These are phyloP conservation scores for Cercospora citrullina DNA, from an alignment of 2,329 filamentous ascomycete species.

Conservation along the genomic window DNA sequence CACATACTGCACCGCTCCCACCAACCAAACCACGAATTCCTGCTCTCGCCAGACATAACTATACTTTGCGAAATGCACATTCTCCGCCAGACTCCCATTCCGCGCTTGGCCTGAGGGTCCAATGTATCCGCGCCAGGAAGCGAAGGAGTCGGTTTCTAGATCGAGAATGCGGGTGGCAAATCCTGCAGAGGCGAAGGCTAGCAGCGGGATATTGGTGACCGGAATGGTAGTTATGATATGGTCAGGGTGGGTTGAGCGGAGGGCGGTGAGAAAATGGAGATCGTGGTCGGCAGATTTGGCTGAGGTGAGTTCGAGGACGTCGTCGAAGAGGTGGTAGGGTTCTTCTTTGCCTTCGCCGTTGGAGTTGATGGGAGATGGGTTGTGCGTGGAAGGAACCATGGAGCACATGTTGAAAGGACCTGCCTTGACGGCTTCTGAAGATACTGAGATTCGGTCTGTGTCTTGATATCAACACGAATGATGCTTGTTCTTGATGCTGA, in stretches of 20 bases:
- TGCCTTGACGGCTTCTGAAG: background rate
- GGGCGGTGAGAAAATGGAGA: conserved; percentile 41
- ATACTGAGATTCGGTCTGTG: background rate
- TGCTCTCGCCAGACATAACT: conserved; percentile 42
- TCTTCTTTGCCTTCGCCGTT: background rate
- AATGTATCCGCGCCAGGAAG: conserved; percentile 43
- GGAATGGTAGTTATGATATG: conserved; percentile 44
- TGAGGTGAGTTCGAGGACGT: conserved; percentile 40
- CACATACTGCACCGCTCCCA: conserved; percentile 44
- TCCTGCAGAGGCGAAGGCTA: conserved; percentile 46
- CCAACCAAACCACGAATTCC: conserved; percentile 44
- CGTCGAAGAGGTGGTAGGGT: conserved; percentile 39
- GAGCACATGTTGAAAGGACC: background rate
- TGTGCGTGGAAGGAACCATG: background rate
- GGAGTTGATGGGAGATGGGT: background rate
- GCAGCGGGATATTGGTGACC: conserved; percentile 40
- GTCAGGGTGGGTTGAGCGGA: conserved; percentile 41
- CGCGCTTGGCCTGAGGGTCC: conserved; percentile 34
- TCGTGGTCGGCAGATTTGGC: conserved; percentile 43
- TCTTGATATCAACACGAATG: background rate
- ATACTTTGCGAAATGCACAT: conserved; percentile 45
- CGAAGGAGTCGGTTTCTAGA: conserved; percentile 41
- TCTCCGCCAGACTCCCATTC: conserved; percentile 40
- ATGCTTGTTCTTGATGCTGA: background rate
- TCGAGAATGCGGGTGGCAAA: conserved; percentile 43